Evolutionary conservation across 1,284 basidiomycete genomes (phyloP).

Genomic region (Calocybe gambosa): DNA sequence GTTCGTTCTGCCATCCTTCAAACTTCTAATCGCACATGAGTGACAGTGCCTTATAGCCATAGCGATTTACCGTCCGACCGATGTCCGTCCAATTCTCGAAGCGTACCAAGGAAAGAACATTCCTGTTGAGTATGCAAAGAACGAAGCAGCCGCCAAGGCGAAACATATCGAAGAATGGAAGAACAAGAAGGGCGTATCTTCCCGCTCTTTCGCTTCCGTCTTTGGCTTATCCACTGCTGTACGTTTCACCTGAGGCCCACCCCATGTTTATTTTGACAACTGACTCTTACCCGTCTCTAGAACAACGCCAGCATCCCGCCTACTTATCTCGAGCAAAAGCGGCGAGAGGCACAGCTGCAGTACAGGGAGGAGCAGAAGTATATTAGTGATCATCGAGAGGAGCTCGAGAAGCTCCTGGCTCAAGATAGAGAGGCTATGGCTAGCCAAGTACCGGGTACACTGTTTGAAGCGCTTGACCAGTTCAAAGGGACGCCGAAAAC

Average conservation of each 20-base stretch:
- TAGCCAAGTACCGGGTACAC: conserved; percentile 36
- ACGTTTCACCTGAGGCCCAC: neutral
- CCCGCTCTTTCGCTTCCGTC: conserved; percentile 54
- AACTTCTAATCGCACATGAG: conserved; percentile 6
- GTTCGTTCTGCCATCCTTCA: conserved; percentile 39
- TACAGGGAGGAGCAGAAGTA: conserved; percentile 90
- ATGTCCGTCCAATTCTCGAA: conserved; percentile 83
- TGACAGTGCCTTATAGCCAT: conserved; percentile 52
- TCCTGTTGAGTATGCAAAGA: conserved; percentile 82
- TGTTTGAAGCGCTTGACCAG: conserved; percentile 41
- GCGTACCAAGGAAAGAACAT: conserved; percentile 88
- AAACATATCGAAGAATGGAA: conserved; percentile 82
- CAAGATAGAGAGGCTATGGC: conserved; percentile 77
- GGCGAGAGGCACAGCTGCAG: conserved; percentile 77
- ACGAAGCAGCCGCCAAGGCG: conserved; percentile 76
- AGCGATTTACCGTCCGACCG: conserved; percentile 77
- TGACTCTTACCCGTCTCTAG: neutral
- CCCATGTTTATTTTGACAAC: neutral
- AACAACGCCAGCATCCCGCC: conserved; percentile 41
- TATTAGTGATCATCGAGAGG: conserved; percentile 74
- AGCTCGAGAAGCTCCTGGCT: conserved; percentile 74
- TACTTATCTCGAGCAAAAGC: conserved; percentile 89
- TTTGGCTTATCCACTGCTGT: conserved; percentile 39
- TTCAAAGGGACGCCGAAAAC: conserved; percentile 23
- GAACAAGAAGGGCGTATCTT: conserved; percentile 42